Evolutionary conservation across 2,329 filamentous ascomycete species (phyloP).

Genomic region (Aureobasidium musti): DNA sequence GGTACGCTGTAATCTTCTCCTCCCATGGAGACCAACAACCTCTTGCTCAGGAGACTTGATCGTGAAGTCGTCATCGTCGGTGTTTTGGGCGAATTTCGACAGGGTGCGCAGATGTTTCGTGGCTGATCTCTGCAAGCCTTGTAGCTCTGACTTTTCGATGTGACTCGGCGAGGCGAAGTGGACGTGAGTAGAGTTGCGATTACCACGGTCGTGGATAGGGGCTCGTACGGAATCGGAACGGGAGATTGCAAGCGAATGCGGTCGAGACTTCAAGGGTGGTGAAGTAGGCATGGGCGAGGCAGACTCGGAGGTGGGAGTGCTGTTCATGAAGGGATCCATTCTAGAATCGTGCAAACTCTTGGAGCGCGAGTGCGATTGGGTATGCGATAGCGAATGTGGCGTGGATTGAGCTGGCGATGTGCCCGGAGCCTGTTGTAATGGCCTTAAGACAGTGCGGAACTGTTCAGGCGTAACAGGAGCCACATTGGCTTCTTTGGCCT

Average conservation of each 20-base stretch:
- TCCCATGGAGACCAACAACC: slow-evolving; percentile 82
- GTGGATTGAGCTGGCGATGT: slow-evolving; percentile 19
- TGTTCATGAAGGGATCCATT: slow-evolving; percentile 14
- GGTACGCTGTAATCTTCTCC: slow-evolving; percentile 76
- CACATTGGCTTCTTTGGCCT: slow-evolving; percentile 24
- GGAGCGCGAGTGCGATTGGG: slow-evolving; percentile 31
- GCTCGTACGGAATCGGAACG: slow-evolving; percentile 44
- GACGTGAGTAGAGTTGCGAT: slow-evolving; percentile 35
- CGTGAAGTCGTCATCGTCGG: slow-evolving; percentile 74
- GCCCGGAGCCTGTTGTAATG: slow-evolving; percentile 31
- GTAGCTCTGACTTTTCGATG: slow-evolving; percentile 64
- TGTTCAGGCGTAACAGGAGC: slow-evolving; percentile 28
- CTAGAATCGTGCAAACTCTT: slow-evolving; percentile 29
- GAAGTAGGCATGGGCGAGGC: slow-evolving; percentile 35
- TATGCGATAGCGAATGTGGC: slow-evolving; percentile 13
- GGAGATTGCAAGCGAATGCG: slow-evolving; percentile 39
- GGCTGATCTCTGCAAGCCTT: slow-evolving; percentile 81
- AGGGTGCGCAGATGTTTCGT: slow-evolving; percentile 86
- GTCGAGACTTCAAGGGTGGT: slow-evolving; percentile 35
- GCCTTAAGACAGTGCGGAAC: slow-evolving; percentile 31
- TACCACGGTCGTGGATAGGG: slow-evolving; percentile 38
- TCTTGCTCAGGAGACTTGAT: slow-evolving; percentile 78
- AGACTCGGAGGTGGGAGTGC: slow-evolving; percentile 34
- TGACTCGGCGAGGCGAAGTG: slow-evolving; percentile 40
- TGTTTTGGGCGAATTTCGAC: slow-evolving; percentile 76